Percentiles rank a stretch among this genome's conserved stretches.
Evolutionary conservation across 108 stramenopile species (phyloP).

Genomic region (Pelagomonas calceolata): DNA sequence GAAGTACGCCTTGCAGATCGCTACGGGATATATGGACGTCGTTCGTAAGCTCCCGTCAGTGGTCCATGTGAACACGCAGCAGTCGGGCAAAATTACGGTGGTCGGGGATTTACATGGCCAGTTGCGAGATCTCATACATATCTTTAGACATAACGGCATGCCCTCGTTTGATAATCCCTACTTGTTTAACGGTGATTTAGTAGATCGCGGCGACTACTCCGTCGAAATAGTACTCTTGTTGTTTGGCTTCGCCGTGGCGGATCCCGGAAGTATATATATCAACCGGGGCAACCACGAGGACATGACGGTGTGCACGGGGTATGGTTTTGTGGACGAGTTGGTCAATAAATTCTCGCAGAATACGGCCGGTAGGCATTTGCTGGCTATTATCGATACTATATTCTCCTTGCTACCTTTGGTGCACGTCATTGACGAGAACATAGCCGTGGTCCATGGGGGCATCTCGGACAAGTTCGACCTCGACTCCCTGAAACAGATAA

Average conservation of each 20-base stretch:
- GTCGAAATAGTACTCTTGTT: neutral
- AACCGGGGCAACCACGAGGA: slow-evolving; percentile 84
- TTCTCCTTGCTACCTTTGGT: slow-evolving; percentile 79
- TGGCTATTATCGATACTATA: slow-evolving; percentile 85
- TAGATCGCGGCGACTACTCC: slow-evolving; percentile 1
- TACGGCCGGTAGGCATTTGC: slow-evolving; percentile 89
- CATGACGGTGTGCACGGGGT: slow-evolving; percentile 95
- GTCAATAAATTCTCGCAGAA: slow-evolving; percentile 52
- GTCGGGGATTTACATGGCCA: slow-evolving; percentile 4
- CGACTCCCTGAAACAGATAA: slow-evolving; percentile 38
- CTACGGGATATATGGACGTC: neutral
- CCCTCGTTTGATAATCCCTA: slow-evolving; percentile 1
- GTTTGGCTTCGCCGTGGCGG: neutral
- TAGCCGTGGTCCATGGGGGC: slow-evolving; percentile 93
- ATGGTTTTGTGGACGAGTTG: slow-evolving; percentile 91
- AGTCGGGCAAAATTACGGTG: neutral
- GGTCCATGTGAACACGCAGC: neutral
- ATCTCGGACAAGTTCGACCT: slow-evolving; percentile 24
- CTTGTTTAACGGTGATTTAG: slow-evolving; percentile 9
- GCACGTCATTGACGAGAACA: slow-evolving; percentile 65
- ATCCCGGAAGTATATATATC: neutral
- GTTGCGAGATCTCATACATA: neutral
- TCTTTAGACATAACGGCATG: neutral
- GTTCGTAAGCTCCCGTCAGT: neutral
- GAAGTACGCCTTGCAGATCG: neutral